Evolutionary conservation across 2,329 filamentous ascomycete genomes (phyloP).

Genomic region (Cercospora nicotianae): DNA sequence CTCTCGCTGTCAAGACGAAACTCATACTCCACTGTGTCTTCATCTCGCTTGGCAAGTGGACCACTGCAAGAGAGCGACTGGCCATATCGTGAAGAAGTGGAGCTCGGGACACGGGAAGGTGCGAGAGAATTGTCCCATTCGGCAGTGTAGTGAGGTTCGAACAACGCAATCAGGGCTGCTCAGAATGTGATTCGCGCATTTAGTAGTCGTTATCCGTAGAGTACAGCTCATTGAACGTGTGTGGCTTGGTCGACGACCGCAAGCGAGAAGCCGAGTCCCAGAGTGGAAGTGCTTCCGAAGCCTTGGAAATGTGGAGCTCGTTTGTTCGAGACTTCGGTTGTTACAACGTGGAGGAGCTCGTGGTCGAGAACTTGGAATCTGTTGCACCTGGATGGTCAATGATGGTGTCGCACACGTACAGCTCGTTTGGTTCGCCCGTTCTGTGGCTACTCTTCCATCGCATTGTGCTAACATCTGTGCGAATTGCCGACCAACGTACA

Average conservation of each 20-base stretch:
- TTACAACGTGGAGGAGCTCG: background rate
- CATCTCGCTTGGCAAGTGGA: conserved; percentile 12
- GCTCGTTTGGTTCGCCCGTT: background rate
- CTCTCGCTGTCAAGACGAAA: conserved; percentile 7
- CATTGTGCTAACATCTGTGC: background rate
- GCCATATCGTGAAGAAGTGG: background rate
- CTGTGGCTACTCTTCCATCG: background rate
- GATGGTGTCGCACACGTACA: background rate
- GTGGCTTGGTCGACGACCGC: background rate
- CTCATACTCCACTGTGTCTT: conserved; percentile 1
- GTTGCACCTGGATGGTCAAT: background rate
- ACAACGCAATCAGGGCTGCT: background rate
- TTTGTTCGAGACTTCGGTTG: conserved; percentile 1
- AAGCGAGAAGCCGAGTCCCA: background rate
- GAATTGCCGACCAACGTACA: background rate
- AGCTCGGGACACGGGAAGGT: background rate
- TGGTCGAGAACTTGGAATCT: background rate
- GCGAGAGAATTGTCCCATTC: background rate
- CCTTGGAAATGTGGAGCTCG: background rate
- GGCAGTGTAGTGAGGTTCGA: background rate
- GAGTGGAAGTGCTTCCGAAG: background rate
- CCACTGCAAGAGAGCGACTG: background rate
- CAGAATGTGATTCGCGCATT: background rate
- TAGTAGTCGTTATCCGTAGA: background rate
- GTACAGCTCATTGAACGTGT: background rate